phyloP scores from a whole-genome alignment of 495 filamentous ascomycete genomes.

The Aspergillus conjunctus region DNA sequence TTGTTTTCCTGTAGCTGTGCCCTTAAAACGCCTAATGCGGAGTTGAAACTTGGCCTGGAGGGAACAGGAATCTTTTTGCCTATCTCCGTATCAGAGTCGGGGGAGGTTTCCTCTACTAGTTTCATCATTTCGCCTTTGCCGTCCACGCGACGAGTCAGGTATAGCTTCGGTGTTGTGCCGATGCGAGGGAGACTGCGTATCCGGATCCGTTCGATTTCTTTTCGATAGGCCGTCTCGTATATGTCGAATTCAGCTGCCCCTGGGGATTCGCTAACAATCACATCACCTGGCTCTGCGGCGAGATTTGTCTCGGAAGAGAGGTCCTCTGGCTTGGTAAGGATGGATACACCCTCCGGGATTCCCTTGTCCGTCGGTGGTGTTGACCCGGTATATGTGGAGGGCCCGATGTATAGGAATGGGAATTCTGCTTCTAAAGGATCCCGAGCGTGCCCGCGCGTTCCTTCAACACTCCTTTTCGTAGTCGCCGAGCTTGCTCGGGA shows the following conservation, averaged over 20 bases:
- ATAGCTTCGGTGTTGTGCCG: slow-evolving; percentile 48
- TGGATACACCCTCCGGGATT: slow-evolving; percentile 17
- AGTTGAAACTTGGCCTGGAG: slow-evolving; percentile 16
- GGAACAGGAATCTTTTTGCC: slow-evolving; percentile 26
- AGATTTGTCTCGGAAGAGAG: slow-evolving; percentile 22
- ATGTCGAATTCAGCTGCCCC: slow-evolving; percentile 78
- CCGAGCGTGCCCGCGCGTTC: slow-evolving; percentile 64
- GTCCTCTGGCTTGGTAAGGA: slow-evolving; percentile 33
- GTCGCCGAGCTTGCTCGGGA: slow-evolving; percentile 43
- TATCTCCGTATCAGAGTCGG: slow-evolving; percentile 11
- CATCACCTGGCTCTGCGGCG: slow-evolving; percentile 17
- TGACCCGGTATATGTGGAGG: slow-evolving; percentile 48
- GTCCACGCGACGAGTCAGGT: slow-evolving; percentile 63
- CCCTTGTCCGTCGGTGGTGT: slow-evolving; percentile 19
- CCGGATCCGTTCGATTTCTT: slow-evolving; percentile 75
- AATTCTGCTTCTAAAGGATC: slow-evolving; percentile 63
- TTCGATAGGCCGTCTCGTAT: slow-evolving; percentile 83
- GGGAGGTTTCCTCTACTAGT: slow-evolving; percentile 33
- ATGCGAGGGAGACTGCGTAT: slow-evolving; percentile 36
- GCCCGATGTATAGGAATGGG: slow-evolving; percentile 74
- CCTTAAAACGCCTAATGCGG: slow-evolving; percentile 24
- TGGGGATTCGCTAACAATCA: slow-evolving; percentile 77
- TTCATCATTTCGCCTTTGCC: slow-evolving; percentile 48
- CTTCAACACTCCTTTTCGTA: slow-evolving; percentile 46
- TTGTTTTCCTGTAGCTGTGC: slow-evolving; percentile 26